Conservation (phyloP, 2,329 filamentous ascomycete species). For the Ophiostoma ips region DNA sequence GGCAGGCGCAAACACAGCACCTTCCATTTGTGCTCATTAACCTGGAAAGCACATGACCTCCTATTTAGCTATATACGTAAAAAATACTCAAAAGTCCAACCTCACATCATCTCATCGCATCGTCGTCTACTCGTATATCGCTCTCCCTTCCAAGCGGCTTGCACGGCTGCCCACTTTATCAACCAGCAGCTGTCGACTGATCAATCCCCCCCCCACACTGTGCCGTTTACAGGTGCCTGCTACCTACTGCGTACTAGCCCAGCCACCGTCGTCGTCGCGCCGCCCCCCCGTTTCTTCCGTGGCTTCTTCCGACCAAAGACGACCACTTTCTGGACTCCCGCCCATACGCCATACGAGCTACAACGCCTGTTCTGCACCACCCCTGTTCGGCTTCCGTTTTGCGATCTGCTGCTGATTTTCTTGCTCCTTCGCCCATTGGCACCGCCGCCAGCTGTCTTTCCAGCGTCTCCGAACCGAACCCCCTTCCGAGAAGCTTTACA, state of each 20-base stretch:
- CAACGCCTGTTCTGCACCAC: not conserved
- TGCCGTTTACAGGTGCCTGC: not conserved
- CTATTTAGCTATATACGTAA: too few relatives aligned
- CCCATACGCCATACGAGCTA: not conserved
- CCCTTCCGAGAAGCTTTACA: not conserved
- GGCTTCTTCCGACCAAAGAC: constrained; percentile 1
- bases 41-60: too few relatives aligned
- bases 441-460: not conserved
- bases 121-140: too few relatives aligned
- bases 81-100: too few relatives aligned
- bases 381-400: not conserved
- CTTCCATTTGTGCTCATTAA: too few relatives aligned
- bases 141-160: too few relatives aligned
- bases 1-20: too few relatives aligned
- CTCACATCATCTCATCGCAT: too few relatives aligned
- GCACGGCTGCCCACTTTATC: too few relatives aligned
- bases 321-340: not conserved
- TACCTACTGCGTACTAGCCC: not conserved
- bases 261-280: constrained; percentile 7
- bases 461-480: not conserved
- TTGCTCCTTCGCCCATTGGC: not conserved
- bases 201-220: not conserved
- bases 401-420: not conserved
- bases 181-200: not conserved
- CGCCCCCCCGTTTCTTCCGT: constrained; percentile 8